Conservation (phyloP, 2,329 filamentous ascomycete species). For the Pestalotiopsis sp. region DNA sequence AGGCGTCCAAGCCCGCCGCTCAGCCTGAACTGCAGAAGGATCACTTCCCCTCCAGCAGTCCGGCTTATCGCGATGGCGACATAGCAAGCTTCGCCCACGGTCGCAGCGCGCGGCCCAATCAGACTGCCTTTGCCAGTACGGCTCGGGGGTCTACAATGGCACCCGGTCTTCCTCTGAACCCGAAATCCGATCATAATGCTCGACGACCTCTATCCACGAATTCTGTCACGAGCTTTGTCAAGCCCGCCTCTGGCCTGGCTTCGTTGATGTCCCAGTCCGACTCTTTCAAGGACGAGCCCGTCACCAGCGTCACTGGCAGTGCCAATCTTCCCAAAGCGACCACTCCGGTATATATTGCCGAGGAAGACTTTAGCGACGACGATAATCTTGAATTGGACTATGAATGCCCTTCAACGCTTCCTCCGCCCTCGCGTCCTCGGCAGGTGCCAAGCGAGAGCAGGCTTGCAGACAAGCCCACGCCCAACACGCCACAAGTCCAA, state of each 20-base stretch:
- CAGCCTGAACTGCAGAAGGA: slow-evolving; percentile 45
- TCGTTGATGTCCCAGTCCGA: slow-evolving; percentile 45
- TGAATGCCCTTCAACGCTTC: slow-evolving; percentile 57
- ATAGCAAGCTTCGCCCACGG: slow-evolving; percentile 52
- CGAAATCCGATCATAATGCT: slow-evolving; percentile 34
- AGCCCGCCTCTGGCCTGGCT: slow-evolving; percentile 32
- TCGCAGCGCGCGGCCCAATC: slow-evolving; percentile 25
- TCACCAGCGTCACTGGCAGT: slow-evolving; percentile 34
- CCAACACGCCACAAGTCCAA: slow-evolving; percentile 22
- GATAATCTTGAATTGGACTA: slow-evolving; percentile 71
- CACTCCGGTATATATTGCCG: slow-evolving; percentile 62
- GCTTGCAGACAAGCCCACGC: slow-evolving; percentile 22
- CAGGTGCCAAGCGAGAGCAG: slow-evolving; percentile 19
- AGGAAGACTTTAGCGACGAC: slow-evolving; percentile 87
- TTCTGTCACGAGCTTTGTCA: slow-evolving; percentile 15
- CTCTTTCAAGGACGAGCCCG: slow-evolving; percentile 47
- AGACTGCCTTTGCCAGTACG: slow-evolving; percentile 31
- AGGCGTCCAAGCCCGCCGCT: slow-evolving; percentile 34
- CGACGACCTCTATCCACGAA: slow-evolving; percentile 12
- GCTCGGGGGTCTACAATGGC: slow-evolving; percentile 42
- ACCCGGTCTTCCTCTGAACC: slow-evolving; percentile 30
- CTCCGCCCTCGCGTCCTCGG: slow-evolving; percentile 26
- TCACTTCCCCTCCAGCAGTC: slow-evolving; percentile 59
- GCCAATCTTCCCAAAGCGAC: slow-evolving; percentile 24
- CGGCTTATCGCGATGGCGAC: slow-evolving; percentile 42